These are phyloP conservation scores for Aspergillus biplanus DNA, from an alignment of 495 filamentous ascomycete genomes.

Conservation along the genomic window DNA sequence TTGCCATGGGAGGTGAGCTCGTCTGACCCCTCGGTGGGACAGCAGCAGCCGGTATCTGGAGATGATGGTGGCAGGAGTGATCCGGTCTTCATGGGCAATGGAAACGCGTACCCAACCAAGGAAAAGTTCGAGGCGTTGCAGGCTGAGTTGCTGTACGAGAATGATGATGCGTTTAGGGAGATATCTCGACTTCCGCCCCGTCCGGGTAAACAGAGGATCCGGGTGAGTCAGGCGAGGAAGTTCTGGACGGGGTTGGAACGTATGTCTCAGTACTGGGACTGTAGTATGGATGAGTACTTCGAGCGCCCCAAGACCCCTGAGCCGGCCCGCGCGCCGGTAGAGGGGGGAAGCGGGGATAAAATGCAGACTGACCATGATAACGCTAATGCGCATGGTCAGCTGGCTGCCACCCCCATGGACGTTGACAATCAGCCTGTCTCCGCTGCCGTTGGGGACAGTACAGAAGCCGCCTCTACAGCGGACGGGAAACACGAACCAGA, in stretches of 20 bases:
- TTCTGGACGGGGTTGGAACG: constrained; percentile 63
- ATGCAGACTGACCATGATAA: constrained; percentile 32
- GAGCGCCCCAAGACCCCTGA: constrained; percentile 39
- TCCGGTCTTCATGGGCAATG: constrained; percentile 52
- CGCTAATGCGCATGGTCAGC: not conserved
- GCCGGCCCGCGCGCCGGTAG: constrained; percentile 20
- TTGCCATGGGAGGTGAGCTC: constrained; percentile 48
- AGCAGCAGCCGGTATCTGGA: constrained; percentile 7
- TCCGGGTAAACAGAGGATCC: constrained; percentile 45
- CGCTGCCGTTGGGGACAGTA: not conserved
- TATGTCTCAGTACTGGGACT: constrained; percentile 68
- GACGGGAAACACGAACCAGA: not conserved
- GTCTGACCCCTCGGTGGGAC: constrained; percentile 16
- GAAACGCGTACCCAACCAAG: constrained; percentile 48
- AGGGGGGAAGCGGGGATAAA: constrained; percentile 22
- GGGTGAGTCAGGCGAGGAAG: constrained; percentile 58
- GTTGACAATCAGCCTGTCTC: constrained; percentile 28
- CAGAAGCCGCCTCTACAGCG: not conserved
- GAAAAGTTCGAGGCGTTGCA: constrained; percentile 52
- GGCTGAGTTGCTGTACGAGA: constrained; percentile 57
- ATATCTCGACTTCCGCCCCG: constrained; percentile 47
- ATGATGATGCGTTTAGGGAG: constrained; percentile 59
- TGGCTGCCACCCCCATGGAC: constrained; percentile 36
- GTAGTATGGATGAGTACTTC: constrained; percentile 58
- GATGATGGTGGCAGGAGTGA: constrained; percentile 23